Evolutionary conservation across 2,329 filamentous ascomycete species (phyloP).

Genomic region (Domatiomyces globalis): DNA sequence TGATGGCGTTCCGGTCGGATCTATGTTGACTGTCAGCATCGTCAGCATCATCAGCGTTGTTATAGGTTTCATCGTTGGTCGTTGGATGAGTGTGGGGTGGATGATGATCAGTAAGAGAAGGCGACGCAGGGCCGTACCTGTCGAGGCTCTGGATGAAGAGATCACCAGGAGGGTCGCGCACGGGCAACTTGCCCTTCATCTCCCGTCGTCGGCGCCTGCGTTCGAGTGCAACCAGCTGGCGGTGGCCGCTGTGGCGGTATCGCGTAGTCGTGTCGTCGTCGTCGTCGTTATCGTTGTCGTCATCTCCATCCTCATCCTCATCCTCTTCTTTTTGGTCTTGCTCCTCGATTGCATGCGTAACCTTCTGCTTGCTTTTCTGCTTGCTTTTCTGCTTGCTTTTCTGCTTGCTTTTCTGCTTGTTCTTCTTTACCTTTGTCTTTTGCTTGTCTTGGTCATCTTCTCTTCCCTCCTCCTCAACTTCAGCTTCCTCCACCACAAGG

Average conservation of each 20-base stretch:
- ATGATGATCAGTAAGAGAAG: not conserved
- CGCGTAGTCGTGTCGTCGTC: not conserved
- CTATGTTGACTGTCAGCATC: no score
- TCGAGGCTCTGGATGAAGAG: not conserved
- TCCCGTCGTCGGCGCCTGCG: slow-evolving; percentile 14
- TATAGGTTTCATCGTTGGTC: no score
- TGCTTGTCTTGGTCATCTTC: slow-evolving; percentile 1
- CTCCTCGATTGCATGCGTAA: not conserved
- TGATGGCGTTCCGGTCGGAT: not conserved
- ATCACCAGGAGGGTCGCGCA: not conserved
- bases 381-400: slow-evolving; percentile 14
- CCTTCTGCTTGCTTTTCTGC: slow-evolving; percentile 1
- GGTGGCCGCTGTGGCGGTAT: not conserved
- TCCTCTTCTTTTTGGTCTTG: not conserved
- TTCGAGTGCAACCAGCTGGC: slow-evolving; percentile 19
- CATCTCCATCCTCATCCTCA: no score
- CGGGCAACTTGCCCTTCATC: not conserved
- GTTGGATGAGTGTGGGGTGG: not conserved
- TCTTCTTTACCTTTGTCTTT: slow-evolving; percentile 12
- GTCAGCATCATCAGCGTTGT: no score
- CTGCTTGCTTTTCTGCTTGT: slow-evolving; percentile 5
- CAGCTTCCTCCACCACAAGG: not conserved
- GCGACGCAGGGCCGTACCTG: not conserved
- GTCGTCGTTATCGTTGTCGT: not conserved
- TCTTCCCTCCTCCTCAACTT: slow-evolving; percentile 1